These are phyloP conservation scores for Chlamydomonas sp. DNA, from an alignment of 139 green algal genomes.

Conservation along the genomic window DNA sequence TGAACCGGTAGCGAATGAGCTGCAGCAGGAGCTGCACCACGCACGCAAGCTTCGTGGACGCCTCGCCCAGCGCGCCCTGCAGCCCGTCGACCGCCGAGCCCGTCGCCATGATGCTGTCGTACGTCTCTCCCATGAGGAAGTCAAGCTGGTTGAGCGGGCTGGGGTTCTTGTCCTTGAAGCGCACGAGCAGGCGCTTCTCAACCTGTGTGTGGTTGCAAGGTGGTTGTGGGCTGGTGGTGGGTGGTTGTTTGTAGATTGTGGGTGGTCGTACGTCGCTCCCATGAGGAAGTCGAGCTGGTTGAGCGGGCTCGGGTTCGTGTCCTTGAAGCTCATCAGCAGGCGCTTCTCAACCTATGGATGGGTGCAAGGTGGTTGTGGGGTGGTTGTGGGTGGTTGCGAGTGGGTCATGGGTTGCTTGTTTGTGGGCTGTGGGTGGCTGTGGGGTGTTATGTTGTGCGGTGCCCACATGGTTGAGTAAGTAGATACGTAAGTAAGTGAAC, in stretches of 20 bases:
- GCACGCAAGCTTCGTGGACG: constrained; percentile 24
- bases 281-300: constrained; percentile 54
- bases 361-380: too few species aligned
- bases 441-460: too few species aligned
- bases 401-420: too few species aligned
- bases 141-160: constrained; percentile 53
- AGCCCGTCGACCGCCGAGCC: constrained; percentile 25
- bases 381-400: too few species aligned
- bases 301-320: constrained; percentile 49
- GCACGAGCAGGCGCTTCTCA: constrained; percentile 64
- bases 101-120: constrained; percentile 25
- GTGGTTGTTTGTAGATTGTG: too few species aligned
- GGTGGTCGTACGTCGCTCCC: constrained; percentile 53
- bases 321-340: constrained; percentile 64
- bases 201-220: too few species aligned
- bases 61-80: constrained; percentile 19
- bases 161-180: constrained; percentile 62
- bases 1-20: constrained; percentile 36
- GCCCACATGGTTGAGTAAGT: too few species aligned
- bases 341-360: constrained; percentile 44
- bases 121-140: constrained; percentile 54
- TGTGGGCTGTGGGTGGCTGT: too few species aligned
- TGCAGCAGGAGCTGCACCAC: constrained; percentile 47
- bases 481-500: too few species aligned
- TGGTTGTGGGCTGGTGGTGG: too few species aligned